phyloP scores from a whole-genome alignment of 371 early-diverging fungal genomes.

The Quaeritorhiza haematococci region DNA sequence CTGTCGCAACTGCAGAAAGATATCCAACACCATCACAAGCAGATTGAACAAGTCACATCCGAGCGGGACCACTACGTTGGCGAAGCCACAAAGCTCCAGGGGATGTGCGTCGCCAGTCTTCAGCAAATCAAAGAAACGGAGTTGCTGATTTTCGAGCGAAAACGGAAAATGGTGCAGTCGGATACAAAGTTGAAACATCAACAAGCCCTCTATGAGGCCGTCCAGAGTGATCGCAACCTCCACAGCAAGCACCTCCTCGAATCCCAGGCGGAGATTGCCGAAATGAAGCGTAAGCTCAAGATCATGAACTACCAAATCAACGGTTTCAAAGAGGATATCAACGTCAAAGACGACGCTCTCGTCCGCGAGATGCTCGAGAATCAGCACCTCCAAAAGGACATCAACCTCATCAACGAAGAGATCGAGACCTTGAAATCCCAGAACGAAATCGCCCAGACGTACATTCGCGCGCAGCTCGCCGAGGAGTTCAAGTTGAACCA shows the following conservation, averaged over 20 bases:
- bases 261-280: constrained; percentile 45
- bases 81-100: constrained; percentile 33
- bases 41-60: constrained; percentile 15
- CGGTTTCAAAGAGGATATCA: constrained; percentile 49
- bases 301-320: constrained; percentile 55
- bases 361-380: constrained; percentile 37
- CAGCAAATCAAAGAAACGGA: constrained; percentile 44
- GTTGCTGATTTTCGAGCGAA: constrained; percentile 42
- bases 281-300: constrained; percentile 50
- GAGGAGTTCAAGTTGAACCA: constrained; percentile 48
- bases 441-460: constrained; percentile 45
- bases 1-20: constrained; percentile 32
- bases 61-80: constrained; percentile 34
- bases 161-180: constrained; percentile 42
- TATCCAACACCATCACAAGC: constrained; percentile 18
- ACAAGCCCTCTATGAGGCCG: constrained; percentile 52
- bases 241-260: constrained; percentile 50
- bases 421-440: constrained; percentile 43
- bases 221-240: constrained; percentile 50
- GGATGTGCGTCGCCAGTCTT: constrained; percentile 27
- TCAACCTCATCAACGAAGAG: constrained; percentile 43
- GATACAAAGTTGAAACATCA: constrained; percentile 53
- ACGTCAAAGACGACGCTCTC: constrained; percentile 38
- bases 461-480: constrained; percentile 39
- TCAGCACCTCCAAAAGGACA: constrained; percentile 40